Conservation (phyloP, 495 filamentous ascomycete species). For the Halenospora varia region DNA sequence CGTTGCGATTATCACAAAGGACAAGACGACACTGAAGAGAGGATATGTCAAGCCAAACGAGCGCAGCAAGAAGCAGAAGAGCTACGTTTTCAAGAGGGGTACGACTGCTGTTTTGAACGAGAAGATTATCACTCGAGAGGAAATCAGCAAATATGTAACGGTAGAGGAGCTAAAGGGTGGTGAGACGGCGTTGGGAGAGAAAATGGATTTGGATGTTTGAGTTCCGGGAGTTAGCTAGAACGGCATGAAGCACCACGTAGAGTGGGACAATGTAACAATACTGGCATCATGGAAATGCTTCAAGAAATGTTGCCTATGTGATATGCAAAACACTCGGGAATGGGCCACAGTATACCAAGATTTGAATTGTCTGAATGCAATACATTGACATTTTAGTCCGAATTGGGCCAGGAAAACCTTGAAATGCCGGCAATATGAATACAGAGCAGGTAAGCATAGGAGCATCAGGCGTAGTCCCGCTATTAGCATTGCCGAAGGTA, state of each 20-base stretch:
- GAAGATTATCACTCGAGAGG: constrained; percentile 86
- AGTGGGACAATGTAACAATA: constrained; percentile 16
- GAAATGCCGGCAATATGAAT: too few species aligned
- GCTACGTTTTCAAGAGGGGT: constrained; percentile 83
- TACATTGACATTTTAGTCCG: too few species aligned
- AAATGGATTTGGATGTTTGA: constrained; percentile 83
- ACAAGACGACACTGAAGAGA: constrained; percentile 88
- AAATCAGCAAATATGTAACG: constrained; percentile 92
- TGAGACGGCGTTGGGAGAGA: constrained; percentile 63
- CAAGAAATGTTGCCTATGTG: too few species aligned
- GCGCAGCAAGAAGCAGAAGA: constrained; percentile 83
- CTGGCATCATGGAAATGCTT: constrained; percentile 12
- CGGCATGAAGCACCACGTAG: neutral
- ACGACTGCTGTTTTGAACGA: constrained; percentile 93
- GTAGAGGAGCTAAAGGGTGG: constrained; percentile 74
- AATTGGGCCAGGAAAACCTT: too few species aligned
- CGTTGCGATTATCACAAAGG: constrained; percentile 86
- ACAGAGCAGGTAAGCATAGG: too few species aligned
- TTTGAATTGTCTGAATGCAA: too few species aligned
- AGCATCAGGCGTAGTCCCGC: too few species aligned
- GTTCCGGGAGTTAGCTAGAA: neutral
- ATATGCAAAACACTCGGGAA: too few species aligned
- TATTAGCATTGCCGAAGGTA: too few species aligned
- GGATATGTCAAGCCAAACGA: constrained; percentile 92
- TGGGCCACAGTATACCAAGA: too few species aligned